Evolutionary conservation across 495 filamentous ascomycete genomes (phyloP), one percentile per base, ranked within the genome.

Genomic region (Neurospora intermedia): DNA sequence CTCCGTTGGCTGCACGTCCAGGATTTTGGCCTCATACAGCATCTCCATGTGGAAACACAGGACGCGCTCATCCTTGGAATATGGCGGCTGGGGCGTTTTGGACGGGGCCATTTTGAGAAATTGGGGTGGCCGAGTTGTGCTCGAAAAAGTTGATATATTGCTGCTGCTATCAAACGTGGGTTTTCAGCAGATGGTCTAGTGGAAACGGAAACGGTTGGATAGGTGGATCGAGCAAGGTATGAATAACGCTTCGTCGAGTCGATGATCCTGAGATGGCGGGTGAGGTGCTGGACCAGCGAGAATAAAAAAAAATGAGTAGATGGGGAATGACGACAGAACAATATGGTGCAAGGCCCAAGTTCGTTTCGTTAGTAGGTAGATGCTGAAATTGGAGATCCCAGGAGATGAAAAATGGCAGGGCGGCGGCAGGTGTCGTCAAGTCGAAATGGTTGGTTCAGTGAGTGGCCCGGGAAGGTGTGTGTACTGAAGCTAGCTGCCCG

Each of bases 1-100:
- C 81, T 85, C 88, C 13, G 86, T 83, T 54, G 92, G 85, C 66
- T 87, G 86, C 70, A 89, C 87, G 59, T 98, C 95, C 43, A 97
- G 85, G 54, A 99, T 91, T 83, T 98, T 98, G 73, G 96, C 95
- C 82, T 99, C 96, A 80, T 99, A 99, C 20, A 99, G 88, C 78
- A 98, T 89, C 73, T 97, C 94, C 81, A 93, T 92, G 80, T 99
- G 96, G 77, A 99, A 99, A 84, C 96, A 99, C 27, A 99, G 89
- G 46, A 96, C 95, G 77, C 90, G 92, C 84, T 99, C 96, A 77
- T 98, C 94, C 81, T 96, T 96, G 70, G 84, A 83, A 81, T 92
- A 99, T 42, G 86, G 88, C 23, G 89, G 87, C 66, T 76, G 80
- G 39, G 81, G 78, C 43, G 79, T 78, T 79, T 82, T 80, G 23